Conservation (phyloP, 257 asterid species). For the Handroanthus guayacan region DNA sequence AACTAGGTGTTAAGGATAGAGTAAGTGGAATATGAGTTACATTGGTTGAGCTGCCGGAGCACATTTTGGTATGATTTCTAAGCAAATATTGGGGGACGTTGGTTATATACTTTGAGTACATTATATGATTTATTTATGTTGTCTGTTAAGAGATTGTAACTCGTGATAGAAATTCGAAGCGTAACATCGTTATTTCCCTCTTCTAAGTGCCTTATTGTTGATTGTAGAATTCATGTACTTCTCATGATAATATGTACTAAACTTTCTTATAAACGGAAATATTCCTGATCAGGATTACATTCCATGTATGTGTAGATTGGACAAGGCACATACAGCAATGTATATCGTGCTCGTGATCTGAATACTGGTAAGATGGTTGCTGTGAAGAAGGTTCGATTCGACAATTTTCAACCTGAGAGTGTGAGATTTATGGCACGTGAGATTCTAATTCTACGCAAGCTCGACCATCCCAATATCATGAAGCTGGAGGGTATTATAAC, state of each 20-base stretch:
- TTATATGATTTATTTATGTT: no score
- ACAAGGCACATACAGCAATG: constrained; percentile 81
- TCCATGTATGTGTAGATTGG: constrained; percentile 54
- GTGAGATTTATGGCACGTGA: constrained; percentile 80
- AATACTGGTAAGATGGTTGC: constrained; percentile 66
- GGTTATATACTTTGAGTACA: no score
- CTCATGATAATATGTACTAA: background rate
- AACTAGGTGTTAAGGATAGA: no score
- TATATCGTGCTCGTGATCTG: constrained; percentile 66
- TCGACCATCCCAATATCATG: constrained; percentile 75
- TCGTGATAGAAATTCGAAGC: no score
- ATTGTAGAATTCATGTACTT: background rate
- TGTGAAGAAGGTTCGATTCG: constrained; percentile 70
- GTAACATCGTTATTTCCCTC: no score
- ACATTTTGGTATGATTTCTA: background rate
- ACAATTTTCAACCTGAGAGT: constrained; percentile 75
- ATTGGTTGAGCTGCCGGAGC: no score
- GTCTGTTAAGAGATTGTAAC: no score
- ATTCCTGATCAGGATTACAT: constrained; percentile 10
- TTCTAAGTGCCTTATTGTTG: background rate
- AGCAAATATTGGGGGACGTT: background rate
- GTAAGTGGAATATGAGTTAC: no score
- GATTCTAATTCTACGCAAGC: constrained; percentile 60
- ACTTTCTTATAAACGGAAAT: background rate
- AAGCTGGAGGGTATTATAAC: constrained; percentile 73